Conservation (phyloP, 768 basidiomycete species). For the Auricularia cornea region DNA sequence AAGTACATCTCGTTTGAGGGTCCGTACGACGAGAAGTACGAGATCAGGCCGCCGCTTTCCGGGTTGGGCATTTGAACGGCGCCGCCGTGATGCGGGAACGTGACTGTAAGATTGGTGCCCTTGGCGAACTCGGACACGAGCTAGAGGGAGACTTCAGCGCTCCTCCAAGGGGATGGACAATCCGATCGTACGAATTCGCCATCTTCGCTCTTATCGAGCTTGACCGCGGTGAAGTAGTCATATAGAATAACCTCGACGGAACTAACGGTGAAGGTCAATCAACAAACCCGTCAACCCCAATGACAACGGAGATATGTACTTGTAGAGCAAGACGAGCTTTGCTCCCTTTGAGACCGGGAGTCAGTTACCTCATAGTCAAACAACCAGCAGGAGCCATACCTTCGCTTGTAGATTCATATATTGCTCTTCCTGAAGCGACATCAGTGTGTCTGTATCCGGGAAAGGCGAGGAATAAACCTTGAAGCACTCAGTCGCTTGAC, state of each 20-base stretch:
- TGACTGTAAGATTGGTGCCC: constrained; percentile 1
- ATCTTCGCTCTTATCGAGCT: neutral
- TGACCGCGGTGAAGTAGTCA: constrained; percentile 36
- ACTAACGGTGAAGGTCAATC: constrained; percentile 37
- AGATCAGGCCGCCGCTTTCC: constrained; percentile 17
- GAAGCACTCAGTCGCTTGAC: constrained; percentile 15
- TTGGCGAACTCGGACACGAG: constrained; percentile 1
- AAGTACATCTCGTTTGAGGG: constrained; percentile 11
- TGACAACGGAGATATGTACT: constrained; percentile 28
- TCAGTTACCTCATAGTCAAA: no score
- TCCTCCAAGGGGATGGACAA: neutral
- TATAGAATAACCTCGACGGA: constrained; percentile 34
- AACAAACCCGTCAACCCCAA: no score
- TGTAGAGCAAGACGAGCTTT: constrained; percentile 42
- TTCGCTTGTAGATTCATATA: constrained; percentile 33
- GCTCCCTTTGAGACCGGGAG: constrained; percentile 51
- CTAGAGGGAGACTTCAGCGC: neutral
- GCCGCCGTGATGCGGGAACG: constrained; percentile 4
- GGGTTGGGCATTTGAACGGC: constrained; percentile 17
- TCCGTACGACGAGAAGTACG: constrained; percentile 19
- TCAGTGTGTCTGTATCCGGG: neutral
- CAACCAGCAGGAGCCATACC: constrained; percentile 41
- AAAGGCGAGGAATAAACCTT: no score
- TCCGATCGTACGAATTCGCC: neutral
- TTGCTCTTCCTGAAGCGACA: neutral